Evolutionary conservation across 2,329 filamentous ascomycete species (phyloP).

Genomic region (Hansfordia pulvinata): DNA sequence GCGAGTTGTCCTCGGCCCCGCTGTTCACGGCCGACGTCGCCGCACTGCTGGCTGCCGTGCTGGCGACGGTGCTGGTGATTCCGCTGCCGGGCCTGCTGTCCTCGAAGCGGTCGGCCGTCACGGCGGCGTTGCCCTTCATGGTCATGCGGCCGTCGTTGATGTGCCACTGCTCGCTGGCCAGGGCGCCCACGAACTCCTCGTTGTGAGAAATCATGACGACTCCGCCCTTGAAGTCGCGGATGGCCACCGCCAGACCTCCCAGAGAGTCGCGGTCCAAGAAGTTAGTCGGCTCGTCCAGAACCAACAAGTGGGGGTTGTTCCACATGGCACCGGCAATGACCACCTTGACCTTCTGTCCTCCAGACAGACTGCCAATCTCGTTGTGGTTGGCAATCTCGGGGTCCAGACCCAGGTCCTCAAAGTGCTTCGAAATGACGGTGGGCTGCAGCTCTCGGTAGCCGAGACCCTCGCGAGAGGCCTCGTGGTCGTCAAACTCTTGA

Average conservation of each 20-base stretch:
- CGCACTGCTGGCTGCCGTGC: conserved; percentile 44
- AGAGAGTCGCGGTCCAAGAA: conserved; percentile 97
- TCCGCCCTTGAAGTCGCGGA: conserved; percentile 94
- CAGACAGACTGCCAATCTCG: conserved; percentile 88
- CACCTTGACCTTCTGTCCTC: conserved; percentile 98
- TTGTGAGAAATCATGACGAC: conserved; percentile 99
- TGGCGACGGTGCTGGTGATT: conserved; percentile 40
- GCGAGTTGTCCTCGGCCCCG: conserved; percentile 67
- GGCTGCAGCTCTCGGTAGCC: conserved; percentile 90
- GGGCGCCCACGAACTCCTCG: conserved; percentile 93
- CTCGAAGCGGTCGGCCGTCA: conserved; percentile 75
- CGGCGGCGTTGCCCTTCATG: conserved; percentile 63
- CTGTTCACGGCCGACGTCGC: conserved; percentile 58
- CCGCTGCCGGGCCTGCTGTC: conserved; percentile 54
- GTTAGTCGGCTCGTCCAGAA: conserved; percentile 97
- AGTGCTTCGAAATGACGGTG: conserved; percentile 92
- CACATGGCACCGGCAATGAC: conserved; percentile 93
- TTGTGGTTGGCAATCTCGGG: conserved; percentile 99
- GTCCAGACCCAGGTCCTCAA: conserved; percentile 90
- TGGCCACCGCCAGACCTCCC: conserved; percentile 91
- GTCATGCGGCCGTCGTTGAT: conserved; percentile 79
- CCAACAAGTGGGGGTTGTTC: conserved; percentile 96
- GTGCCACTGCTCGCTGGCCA: conserved; percentile 94
- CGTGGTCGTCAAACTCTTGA: conserved; percentile 97
- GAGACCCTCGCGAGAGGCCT: conserved; percentile 94